A percentile compares a stretch with the other conserved stretches of the same genome.
These are phyloP conservation scores for Zygoascus flipseniorum DNA, from an alignment of 805 yeast genomes.

Conservation along the genomic window DNA sequence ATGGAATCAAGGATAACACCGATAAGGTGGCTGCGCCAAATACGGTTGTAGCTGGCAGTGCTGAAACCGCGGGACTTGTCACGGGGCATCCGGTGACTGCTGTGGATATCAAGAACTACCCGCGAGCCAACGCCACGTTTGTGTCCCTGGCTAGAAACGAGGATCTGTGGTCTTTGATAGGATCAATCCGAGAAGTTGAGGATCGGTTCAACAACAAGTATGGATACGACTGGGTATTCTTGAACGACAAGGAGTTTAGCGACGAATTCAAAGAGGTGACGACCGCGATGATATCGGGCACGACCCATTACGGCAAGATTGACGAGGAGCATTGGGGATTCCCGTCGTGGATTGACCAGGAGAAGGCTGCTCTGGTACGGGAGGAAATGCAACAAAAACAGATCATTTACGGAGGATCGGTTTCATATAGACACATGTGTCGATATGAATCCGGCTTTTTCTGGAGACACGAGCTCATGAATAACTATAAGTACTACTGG, in stretches of 20 bases:
- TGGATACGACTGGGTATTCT: slow-evolving; percentile 87
- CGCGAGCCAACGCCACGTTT: slow-evolving; percentile 35
- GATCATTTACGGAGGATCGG: slow-evolving; percentile 67
- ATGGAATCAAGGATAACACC: background rate
- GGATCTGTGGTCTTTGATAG: slow-evolving; percentile 50
- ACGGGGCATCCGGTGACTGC: background rate
- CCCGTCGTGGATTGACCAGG: slow-evolving; percentile 72
- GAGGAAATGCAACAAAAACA: slow-evolving; percentile 43
- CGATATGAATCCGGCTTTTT: slow-evolving; percentile 80
- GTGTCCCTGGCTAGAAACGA: slow-evolving; percentile 58
- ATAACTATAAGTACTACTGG: slow-evolving; percentile 82
- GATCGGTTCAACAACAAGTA: slow-evolving; percentile 68
- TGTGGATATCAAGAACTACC: slow-evolving; percentile 6
- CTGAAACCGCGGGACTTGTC: slow-evolving; percentile 2
- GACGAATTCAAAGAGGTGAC: slow-evolving; percentile 59
- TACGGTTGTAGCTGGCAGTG: slow-evolving; percentile 3
- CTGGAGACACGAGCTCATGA: slow-evolving; percentile 59
- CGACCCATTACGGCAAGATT: slow-evolving; percentile 60
- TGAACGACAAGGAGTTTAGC: slow-evolving; percentile 70
- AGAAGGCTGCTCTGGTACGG: slow-evolving; percentile 57
- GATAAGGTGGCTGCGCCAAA: background rate
- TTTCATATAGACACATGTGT: slow-evolving; percentile 83
- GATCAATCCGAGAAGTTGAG: slow-evolving; percentile 62
- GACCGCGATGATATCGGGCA: slow-evolving; percentile 51
- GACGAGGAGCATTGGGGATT: slow-evolving; percentile 80